Evolutionary conservation across 768 basidiomycete species (phyloP).

Genomic region (Calocybe gangraenosa): DNA sequence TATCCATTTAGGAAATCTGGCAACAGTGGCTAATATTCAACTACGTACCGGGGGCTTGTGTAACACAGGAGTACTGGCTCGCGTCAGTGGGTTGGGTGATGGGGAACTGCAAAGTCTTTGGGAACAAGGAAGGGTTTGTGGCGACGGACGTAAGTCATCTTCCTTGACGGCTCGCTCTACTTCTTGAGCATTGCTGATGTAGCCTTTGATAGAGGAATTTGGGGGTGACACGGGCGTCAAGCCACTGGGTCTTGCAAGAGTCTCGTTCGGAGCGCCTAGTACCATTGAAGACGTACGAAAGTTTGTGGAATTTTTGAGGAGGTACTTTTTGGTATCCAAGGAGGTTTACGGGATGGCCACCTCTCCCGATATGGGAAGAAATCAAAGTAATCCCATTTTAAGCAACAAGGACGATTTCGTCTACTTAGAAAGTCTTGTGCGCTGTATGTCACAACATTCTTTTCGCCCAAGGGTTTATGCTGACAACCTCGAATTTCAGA

Average conservation of each 20-base stretch:
- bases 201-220: conserved; percentile 9
- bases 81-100: conserved; percentile 9
- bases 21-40: conserved; percentile 13
- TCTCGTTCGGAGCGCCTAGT: conserved; percentile 15
- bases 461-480: not conserved
- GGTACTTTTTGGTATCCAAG: conserved; percentile 11
- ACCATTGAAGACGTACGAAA: conserved; percentile 8
- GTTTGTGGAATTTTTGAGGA: conserved; percentile 7
- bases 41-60: conserved; percentile 14
- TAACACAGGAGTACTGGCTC: conserved; percentile 13
- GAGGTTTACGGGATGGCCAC: conserved; percentile 1
- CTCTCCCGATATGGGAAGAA: too few species aligned
- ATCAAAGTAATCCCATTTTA: too few species aligned
- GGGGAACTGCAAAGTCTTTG: conserved; percentile 9
- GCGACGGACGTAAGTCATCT: conserved; percentile 10
- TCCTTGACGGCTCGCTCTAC: too few species aligned
- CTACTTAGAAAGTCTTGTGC: conserved; percentile 10
- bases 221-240: conserved; percentile 10
- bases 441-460: conserved; percentile 6
- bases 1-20: conserved; percentile 9
- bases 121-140: conserved; percentile 13
- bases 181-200: not conserved
- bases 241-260: conserved; percentile 10
- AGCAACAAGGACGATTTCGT: too few species aligned
- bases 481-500: conserved; percentile 1